Base-by-base conservation (phyloP, 106 monocot genomes). In the Acorus gramineus region DNA sequence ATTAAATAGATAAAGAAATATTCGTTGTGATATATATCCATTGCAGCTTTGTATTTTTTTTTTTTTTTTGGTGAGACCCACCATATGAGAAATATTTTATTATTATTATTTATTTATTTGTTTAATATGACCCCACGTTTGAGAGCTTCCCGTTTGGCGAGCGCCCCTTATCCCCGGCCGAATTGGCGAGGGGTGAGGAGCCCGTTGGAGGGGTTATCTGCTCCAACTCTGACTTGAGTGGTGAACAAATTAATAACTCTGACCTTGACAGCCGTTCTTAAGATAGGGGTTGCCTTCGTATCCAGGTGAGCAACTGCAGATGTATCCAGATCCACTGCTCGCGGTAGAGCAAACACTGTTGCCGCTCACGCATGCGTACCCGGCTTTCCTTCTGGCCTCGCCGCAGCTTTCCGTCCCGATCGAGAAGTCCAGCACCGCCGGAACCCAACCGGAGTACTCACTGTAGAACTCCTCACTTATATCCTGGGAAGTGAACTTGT, bases 211-310 rank as follows among this genome's bases (percentile, higher is more conserved):
- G 28, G 28, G 28, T 28, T 28, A 0, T 28, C 0, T 28, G 28
- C 28, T 28, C 28, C 28, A 28, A 28, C 28, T 13, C 6, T 14
- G 4, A 8, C 5, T 8, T 2, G 44, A 8, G 1, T 59, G 50
- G 6, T 49, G 6, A 3, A 28, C 28, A 2, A 59, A 6, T 3
- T 3, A n/a, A 42, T 11, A 6, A 2, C 43, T 14, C 13, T 10
- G 46, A 76, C 70, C 69, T 76, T 67, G 53, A 50, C 77, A 77
- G 28, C 60, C 71, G 46, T 50, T 8, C 12, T 71, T 62, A 3
- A 71, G 58, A 44, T 77, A 77, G 7, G 71, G 66, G 56, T 77
- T 77, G 3, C 77, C 77, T 14, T 8, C 14, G 13, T 61, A 78
- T 3, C 67, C 78, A 14, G 56, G 67, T 2, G 59, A 67, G 50